Evolutionary conservation across 192 early-diverging fungal genomes (phyloP).

Genomic region (Backusella westeae): DNA sequence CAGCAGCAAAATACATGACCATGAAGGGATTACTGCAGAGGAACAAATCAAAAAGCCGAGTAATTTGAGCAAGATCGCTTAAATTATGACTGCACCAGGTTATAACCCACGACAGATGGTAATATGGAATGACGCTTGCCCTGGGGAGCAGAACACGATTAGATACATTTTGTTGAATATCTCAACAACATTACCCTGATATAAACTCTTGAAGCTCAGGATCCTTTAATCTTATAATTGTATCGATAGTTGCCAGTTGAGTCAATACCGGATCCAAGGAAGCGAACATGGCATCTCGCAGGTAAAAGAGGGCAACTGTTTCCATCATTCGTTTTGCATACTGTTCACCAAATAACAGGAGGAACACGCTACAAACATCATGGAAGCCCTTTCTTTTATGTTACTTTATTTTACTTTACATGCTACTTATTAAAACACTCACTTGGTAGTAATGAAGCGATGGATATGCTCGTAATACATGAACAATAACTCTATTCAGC

Average conservation of each 20-base stretch:
- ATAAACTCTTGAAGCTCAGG: constrained; percentile 41
- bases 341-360: constrained; percentile 41
- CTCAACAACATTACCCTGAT: constrained; percentile 29
- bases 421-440: neutral
- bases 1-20: constrained; percentile 45
- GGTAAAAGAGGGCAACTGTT: constrained; percentile 47
- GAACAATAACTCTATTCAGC: constrained; percentile 46
- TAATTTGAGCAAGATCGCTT: constrained; percentile 38
- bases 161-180: neutral
- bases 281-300: constrained; percentile 56
- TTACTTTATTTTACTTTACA: neutral
- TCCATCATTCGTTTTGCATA: constrained; percentile 40
- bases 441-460: constrained; percentile 55
- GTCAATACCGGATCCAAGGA: constrained; percentile 47
- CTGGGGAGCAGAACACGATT: constrained; percentile 12
- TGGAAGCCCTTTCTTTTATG: constrained; percentile 47
- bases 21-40: constrained; percentile 49
- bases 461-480: constrained; percentile 46
- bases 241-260: constrained; percentile 41
- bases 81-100: constrained; percentile 62
- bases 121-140: constrained; percentile 48
- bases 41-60: constrained; percentile 52
- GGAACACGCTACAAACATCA: constrained; percentile 49
- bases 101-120: constrained; percentile 56
- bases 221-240: constrained; percentile 43